A percentile compares a stretch with the other conserved stretches of the same genome.
phyloP scores from a whole-genome alignment of 441 rosid species.

The Jatropha podagrica region DNA sequence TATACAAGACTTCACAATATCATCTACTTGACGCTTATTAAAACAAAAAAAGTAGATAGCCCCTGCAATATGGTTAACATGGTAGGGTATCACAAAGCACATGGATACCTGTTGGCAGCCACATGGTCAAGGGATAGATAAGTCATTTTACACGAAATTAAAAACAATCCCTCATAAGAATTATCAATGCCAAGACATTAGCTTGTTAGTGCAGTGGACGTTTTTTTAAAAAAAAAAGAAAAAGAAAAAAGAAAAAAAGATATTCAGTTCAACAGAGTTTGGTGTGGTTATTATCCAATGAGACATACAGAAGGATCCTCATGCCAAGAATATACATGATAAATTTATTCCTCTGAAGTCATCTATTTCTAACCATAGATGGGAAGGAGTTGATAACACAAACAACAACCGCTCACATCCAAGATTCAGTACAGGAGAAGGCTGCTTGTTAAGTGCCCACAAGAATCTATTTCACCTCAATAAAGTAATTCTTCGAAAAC shows the following conservation, averaged over 20 bases:
- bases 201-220: not conserved
- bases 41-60: not conserved
- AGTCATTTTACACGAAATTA: not conserved
- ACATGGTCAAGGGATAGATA: not conserved
- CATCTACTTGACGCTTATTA: not conserved
- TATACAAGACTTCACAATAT: not conserved
- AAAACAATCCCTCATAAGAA: not conserved
- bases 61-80: too few species aligned
- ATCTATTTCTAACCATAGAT: not conserved
- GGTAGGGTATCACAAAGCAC: constrained; percentile 5
- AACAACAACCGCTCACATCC: constrained; percentile 21
- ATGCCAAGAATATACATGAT: constrained; percentile 18
- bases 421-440: constrained; percentile 5
- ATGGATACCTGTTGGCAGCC: constrained; percentile 19
- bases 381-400: constrained; percentile 12
- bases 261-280: not conserved
- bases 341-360: constrained; percentile 26
- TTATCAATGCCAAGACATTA: too few species aligned
- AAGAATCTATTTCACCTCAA: constrained; percentile 30
- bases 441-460: not conserved
- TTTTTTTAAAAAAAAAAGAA: not conserved
- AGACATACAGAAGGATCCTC: constrained; percentile 24
- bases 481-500: constrained; percentile 87
- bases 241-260: too few species aligned
- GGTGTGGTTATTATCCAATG: not conserved